Conservation (phyloP, 192 early-diverging fungal species). For the Coemansia sp. region DNA sequence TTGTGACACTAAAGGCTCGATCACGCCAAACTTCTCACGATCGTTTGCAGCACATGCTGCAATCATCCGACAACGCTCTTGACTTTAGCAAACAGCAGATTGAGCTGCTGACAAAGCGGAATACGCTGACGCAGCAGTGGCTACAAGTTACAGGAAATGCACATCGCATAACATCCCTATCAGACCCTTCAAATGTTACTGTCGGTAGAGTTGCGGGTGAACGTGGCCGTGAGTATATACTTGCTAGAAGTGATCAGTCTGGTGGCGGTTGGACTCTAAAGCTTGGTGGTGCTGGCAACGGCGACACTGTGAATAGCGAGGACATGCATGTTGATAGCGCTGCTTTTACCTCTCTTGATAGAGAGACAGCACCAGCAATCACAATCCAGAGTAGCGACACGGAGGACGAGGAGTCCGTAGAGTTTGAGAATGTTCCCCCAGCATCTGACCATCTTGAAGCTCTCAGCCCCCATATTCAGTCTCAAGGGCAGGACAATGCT, state of each 20-base stretch:
- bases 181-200: conserved; percentile 8
- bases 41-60: conserved; percentile 70
- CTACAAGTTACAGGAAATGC: conserved; percentile 53
- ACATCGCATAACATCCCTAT: conserved; percentile 18
- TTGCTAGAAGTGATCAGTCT: conserved; percentile 80
- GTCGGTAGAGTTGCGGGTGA: conserved; percentile 77
- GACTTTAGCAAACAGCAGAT: conserved; percentile 95
- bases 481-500: too few species aligned
- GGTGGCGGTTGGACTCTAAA: conserved; percentile 67
- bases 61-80: conserved; percentile 65
- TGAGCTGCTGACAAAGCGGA: conserved; percentile 75
- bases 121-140: conserved; percentile 79
- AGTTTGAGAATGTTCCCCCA: conserved; percentile 57
- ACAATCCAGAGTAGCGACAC: conserved; percentile 20
- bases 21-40: conserved; percentile 76
- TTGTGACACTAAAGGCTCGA: conserved; percentile 80
- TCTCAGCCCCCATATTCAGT: too few species aligned
- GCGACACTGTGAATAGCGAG: not conserved
- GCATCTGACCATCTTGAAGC: not conserved
- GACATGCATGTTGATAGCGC: too few species aligned
- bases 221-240: conserved; percentile 74
- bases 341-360: too few species aligned
- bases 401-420: conserved; percentile 54
- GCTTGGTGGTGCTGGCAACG: conserved; percentile 12
- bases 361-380: conserved; percentile 9